These are phyloP conservation scores for Gossypium rotundifolium DNA, from an alignment of 345 rosid species.

Conservation along the genomic window DNA sequence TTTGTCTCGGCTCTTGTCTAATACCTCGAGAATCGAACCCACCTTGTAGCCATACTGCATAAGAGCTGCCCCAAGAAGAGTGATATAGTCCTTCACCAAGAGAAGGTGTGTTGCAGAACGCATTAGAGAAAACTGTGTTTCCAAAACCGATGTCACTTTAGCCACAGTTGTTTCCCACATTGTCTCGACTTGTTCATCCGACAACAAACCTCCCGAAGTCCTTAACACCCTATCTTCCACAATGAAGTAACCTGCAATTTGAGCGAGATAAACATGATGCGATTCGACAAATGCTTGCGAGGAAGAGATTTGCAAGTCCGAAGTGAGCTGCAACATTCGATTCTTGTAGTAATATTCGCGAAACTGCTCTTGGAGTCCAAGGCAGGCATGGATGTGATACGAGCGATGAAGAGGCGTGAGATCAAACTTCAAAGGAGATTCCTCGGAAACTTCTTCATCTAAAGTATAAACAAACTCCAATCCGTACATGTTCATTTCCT, in stretches of 20 bases:
- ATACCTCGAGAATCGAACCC: not conserved
- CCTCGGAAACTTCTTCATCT: not conserved
- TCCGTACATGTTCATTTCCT: not conserved
- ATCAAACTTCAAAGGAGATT: not conserved
- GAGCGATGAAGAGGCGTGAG: not conserved
- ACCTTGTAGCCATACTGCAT: not conserved
- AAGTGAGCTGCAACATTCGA: not conserved
- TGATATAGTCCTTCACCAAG: not conserved
- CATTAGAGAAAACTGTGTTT: not conserved
- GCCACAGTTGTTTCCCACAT: not conserved
- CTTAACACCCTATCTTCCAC: not conserved
- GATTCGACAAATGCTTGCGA: not conserved
- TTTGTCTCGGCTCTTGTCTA: not conserved
- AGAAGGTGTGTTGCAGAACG: not conserved
- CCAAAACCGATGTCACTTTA: not conserved
- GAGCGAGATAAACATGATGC: not conserved
- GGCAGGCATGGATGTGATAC: not conserved
- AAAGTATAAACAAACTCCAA: not conserved
- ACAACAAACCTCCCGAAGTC: not conserved
- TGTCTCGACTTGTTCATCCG: not conserved
- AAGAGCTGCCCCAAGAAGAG: not conserved
- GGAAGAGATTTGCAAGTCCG: not conserved
- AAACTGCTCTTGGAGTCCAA: not conserved
- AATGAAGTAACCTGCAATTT: conserved; percentile 1
- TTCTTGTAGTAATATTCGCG: not conserved